These are phyloP conservation scores for Aspergillus diversus DNA, from an alignment of 495 filamentous ascomycete genomes.

Conservation along the genomic window DNA sequence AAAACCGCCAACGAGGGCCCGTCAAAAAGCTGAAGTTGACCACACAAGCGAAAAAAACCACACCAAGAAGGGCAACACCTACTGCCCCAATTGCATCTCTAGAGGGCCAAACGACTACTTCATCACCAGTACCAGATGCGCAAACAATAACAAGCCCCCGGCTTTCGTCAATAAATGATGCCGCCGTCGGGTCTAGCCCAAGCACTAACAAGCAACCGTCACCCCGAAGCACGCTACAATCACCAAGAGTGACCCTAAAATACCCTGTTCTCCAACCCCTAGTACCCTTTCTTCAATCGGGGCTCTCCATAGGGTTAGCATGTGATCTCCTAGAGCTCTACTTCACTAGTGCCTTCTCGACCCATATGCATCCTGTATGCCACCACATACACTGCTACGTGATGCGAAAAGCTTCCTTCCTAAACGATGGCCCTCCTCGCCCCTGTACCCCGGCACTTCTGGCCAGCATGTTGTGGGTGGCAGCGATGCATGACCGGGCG, in stretches of 20 bases:
- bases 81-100: too few relatives aligned
- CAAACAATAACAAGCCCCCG: too few relatives aligned
- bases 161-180: too few relatives aligned
- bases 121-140: too few relatives aligned
- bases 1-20: too few relatives aligned
- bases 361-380: constrained; percentile 84
- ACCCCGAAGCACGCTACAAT: too few relatives aligned
- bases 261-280: constrained; percentile 88
- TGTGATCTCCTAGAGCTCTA: constrained; percentile 88
- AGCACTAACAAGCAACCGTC: too few relatives aligned
- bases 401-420: constrained; percentile 85
- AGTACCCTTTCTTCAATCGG: constrained; percentile 71
- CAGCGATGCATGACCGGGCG: constrained; percentile 88
- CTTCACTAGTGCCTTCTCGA: constrained; percentile 83
- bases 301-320: constrained; percentile 75
- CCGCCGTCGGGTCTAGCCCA: too few relatives aligned
- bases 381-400: constrained; percentile 92
- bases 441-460: constrained; percentile 85
- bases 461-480: constrained; percentile 96
- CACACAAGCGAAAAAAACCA: background rate
- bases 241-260: constrained; percentile 50
- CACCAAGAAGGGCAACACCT: background rate
- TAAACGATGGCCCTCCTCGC: constrained; percentile 76
- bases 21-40: background rate
- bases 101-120: too few relatives aligned